Base-by-base conservation (phyloP, 2,329 filamentous ascomycete genomes). In the Fusarium xyrophilum region DNA sequence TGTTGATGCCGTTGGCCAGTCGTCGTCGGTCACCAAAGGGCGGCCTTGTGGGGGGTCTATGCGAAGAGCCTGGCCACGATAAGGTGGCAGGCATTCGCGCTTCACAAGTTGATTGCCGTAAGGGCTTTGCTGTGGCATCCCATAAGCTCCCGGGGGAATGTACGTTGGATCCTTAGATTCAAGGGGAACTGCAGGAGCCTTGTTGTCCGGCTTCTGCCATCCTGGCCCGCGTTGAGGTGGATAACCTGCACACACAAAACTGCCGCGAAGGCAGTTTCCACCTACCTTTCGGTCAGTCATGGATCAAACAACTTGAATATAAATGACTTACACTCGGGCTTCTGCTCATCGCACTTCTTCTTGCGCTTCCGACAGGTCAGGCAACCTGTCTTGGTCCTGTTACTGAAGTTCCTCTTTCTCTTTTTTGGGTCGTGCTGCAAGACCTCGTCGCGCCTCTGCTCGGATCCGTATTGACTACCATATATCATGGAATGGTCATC, bases 291-390 rank as follows among this genome's bases (percentile, higher is more conserved):
- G 53, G 39, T 68, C 56, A 73, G 67, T 52, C 48, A 28, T 33
- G 32, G 14, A 40, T 46, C 27, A 47, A 32, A 35, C 48, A 35
- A 21, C 21, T 33, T 48, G 21, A n/a, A 19, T 27, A 17, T 12
- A 32, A 25, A 56, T 13, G 17, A 84, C 91, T 84, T 84, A 96
- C 96, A 98, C 79, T 93, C 89, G 28, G 96, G 96, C 78, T 97
- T 96, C 56, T 87, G 87, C 82, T 98, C 96, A 76, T 98, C 95
- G 76, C 96, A 98, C 81, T 98, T 98, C 88, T 98, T 98, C 86
- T 98, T 98, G 62, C 95, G 87, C 76, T 88, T 88, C 63, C 95
- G 87, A 78, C 95, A 98, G 9, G 95, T 98, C 80, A 97, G 88
- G 78, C 95, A 98, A 33, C 94, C 93, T 13, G 94, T 97, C 81